Evolutionary conservation across 2,329 filamentous ascomycete genomes (phyloP), one percentile per base, ranked within the genome.

Genomic region (Emydomyces testavorans): DNA sequence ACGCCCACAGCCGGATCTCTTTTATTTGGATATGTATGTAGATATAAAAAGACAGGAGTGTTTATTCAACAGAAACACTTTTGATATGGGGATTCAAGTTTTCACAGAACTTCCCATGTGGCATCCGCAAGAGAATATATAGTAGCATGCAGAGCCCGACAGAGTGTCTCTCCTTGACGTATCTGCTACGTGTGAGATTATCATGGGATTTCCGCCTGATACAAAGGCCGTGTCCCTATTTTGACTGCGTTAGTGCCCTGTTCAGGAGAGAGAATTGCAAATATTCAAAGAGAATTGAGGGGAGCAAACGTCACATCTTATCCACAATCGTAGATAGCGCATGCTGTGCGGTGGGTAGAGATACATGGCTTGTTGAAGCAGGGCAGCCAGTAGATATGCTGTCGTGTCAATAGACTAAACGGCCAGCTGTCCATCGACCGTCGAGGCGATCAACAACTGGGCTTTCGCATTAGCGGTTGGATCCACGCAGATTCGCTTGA

Each of bases 321-420:
- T 51, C 39, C 46, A 48, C 50, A 36, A 21, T 29, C 4, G 44
- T 45, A 38, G 31, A 39, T 48, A 39, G 42, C 42, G 32, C 42
- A 45, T 26, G 32, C 21, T 29, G 32, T 6, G 31, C 21, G 20
- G 35, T 29, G 35, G 37, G 37, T 20, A 44, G 39, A 43, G 21
- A 48, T 29, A 48, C n/a, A 48, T 24, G 23, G 32, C 21, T 16
- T 37, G 21, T 13, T 23, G 39, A 49, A 46, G 46, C 48, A 51
- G 41, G 51, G 51, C 51, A 46, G 46, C 51, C 51, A 52, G 50
- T 52, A 16, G 40, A 20, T 40, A 34, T 24, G 44, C 43, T 53
- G 45, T 53, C 49, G 51, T 53, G 51, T 46, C 51, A 49, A 40
- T 37, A 42, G 31, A 42, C 20, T 23, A 43, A 49, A 45, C 46